phyloP scores from a whole-genome alignment of 2,329 filamentous ascomycete genomes.

The Pseudogymnoascus sp. region DNA sequence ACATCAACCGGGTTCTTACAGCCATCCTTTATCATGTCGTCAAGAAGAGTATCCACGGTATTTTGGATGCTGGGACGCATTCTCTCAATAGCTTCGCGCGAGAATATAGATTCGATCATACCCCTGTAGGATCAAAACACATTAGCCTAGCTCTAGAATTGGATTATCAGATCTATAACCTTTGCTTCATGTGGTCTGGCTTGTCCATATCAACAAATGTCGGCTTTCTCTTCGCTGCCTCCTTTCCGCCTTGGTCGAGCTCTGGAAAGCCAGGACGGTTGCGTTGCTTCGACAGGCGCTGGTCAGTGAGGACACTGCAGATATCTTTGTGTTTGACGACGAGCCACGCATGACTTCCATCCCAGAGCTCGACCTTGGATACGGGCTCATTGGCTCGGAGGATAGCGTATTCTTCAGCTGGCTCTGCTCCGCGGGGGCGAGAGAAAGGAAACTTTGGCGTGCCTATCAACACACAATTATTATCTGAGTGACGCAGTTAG shows the following conservation, averaged over 20 bases:
- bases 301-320: conserved; percentile 34
- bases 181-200: conserved; percentile 38
- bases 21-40: conserved; percentile 32
- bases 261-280: conserved; percentile 38
- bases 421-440: conserved; percentile 32
- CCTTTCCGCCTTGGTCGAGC: conserved; percentile 37
- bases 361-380: conserved; percentile 37
- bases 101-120: conserved; percentile 39
- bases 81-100: conserved; percentile 30
- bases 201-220: conserved; percentile 45
- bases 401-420: conserved; percentile 36
- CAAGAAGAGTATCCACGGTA: conserved; percentile 36
- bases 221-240: conserved; percentile 39
- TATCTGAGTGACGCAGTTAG: not conserved
- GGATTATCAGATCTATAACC: conserved; percentile 21
- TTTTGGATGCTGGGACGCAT: conserved; percentile 38
- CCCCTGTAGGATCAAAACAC: conserved; percentile 22
- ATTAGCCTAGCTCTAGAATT: not conserved
- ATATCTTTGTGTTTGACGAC: conserved; percentile 41
- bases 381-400: conserved; percentile 36
- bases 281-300: conserved; percentile 39
- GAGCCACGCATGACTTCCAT: conserved; percentile 39
- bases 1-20: conserved; percentile 35
- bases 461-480: conserved; percentile 9
- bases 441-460: conserved; percentile 32